Evolutionary conservation across 139 green algal genomes (phyloP), one percentile per base, ranked within the genome.

Genomic region (Helicosporidium sp.): DNA sequence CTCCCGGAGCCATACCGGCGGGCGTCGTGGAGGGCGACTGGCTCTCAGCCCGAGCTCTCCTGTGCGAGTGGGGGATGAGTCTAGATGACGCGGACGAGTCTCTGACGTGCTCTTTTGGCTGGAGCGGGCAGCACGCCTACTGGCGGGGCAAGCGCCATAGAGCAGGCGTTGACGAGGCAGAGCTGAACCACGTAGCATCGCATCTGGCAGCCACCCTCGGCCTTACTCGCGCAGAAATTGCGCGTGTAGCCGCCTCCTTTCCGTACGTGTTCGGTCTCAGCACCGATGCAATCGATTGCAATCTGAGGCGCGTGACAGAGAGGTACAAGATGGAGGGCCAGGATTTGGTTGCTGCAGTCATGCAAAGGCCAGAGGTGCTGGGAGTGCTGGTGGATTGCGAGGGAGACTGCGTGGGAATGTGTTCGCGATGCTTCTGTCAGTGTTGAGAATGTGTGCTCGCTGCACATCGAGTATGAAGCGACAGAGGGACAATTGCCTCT

Each of bases 381-480:
- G 64, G 58, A 1, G 55, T 59, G 28, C 51, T 24, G 23, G 41
- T 68, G 19, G 64, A 72, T 35, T 72, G 64, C 55, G 49, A 55
- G 37, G 63, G 54, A 7, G 60, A 54, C 19, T 72, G 64, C 24
- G 54, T 42, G 10, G 64, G 64, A 6, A 42, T 61, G 24, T 72
- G 64, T 49, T 68, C 64, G 1, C 36, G 64, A 13, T 72, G 64
- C 42, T 72, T 60, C 54, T 55, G 43, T 13, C 49, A 65, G 24
- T 68, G 62, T 28, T 70, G 41, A 49, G 13, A 5, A 15, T 7
- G n/a, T 25, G 12, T 47, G 24, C 31, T 13, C 13, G 31, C 31
- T 37, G 31, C 13, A 37, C 13, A 37, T 37, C 13, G 10, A 18
- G 1, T 37, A 37, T 37, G 31, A 13, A 37, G 31, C 13, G 10